phyloP scores from a whole-genome alignment of 805 yeast genomes.

The Hyphopichia homilentoma region DNA sequence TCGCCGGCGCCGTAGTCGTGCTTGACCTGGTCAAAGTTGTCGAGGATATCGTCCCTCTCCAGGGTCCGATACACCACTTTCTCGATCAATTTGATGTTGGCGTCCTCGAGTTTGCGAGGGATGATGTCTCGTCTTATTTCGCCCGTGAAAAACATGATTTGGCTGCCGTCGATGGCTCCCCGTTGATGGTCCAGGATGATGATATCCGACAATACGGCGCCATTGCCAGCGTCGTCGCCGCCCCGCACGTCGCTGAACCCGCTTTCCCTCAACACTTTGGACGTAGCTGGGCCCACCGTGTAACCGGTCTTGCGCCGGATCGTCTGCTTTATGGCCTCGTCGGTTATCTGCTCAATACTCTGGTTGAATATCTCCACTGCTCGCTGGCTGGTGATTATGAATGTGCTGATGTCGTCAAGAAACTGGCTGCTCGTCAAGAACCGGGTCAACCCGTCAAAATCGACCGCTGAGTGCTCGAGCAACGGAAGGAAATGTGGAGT shows the following conservation, averaged over 20 bases:
- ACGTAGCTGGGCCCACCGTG: conserved; percentile 93
- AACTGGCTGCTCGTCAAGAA: conserved; percentile 45
- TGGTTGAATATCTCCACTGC: conserved; percentile 77
- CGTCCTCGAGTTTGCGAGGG: conserved; percentile 51
- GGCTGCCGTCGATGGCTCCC: conserved; percentile 22
- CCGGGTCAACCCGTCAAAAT: conserved; percentile 40
- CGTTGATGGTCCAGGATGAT: conserved; percentile 36
- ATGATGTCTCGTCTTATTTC: conserved; percentile 78
- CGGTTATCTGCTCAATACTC: conserved; percentile 28
- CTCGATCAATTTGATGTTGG: conserved; percentile 50
- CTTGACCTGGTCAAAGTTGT: conserved; percentile 24
- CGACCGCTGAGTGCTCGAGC: conserved; percentile 58
- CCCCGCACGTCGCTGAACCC: conserved; percentile 75
- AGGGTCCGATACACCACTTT: conserved; percentile 67
- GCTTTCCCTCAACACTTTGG: conserved; percentile 46
- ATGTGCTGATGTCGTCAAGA: conserved; percentile 37
- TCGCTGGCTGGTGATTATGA: conserved; percentile 85
- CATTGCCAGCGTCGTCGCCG: conserved; percentile 78
- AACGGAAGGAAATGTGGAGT: conserved; percentile 66
- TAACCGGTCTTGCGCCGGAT: conserved; percentile 56
- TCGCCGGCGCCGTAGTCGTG: conserved; percentile 9
- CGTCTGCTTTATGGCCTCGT: conserved; percentile 10
- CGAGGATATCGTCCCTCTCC: conserved; percentile 43
- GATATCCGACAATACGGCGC: conserved; percentile 61
- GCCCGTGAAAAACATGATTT: conserved; percentile 77